Evolutionary conservation across 371 early-diverging fungal genomes (phyloP).

Genomic region (Amoeboaphelidium occidentale): DNA sequence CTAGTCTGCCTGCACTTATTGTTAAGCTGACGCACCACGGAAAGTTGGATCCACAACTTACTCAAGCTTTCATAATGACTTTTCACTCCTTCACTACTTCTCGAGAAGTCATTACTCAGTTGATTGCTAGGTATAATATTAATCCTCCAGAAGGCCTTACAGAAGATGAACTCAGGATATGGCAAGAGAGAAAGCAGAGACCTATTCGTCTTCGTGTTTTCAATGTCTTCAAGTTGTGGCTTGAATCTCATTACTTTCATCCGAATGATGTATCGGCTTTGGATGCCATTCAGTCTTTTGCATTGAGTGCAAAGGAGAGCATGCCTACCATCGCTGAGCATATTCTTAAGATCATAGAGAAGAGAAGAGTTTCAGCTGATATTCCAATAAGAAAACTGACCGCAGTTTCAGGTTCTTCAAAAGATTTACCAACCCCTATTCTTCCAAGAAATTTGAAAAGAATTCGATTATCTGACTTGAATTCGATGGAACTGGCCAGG

Average conservation of each 20-base stretch:
- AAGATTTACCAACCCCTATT: conserved; percentile 8
- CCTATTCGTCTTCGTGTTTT: conserved; percentile 64
- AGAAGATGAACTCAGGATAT: conserved; percentile 34
- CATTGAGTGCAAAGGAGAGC: conserved; percentile 38
- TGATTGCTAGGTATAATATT: conserved; percentile 44
- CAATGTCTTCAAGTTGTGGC: conserved; percentile 73
- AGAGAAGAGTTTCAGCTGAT: conserved; percentile 1
- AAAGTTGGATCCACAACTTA: conserved; percentile 40
- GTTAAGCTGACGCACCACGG: neutral
- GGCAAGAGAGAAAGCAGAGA: conserved; percentile 62
- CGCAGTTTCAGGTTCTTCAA: conserved; percentile 2
- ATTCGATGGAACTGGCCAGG: conserved; percentile 74
- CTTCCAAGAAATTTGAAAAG: conserved; percentile 6
- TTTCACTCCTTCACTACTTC: conserved; percentile 65
- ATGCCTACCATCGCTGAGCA: conserved; percentile 9
- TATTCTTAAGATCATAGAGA: neutral
- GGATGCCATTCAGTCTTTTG: conserved; percentile 45
- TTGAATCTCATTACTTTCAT: conserved; percentile 46
- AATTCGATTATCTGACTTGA: conserved; percentile 43
- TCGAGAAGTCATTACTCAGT: conserved; percentile 33
- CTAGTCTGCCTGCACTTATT: neutral
- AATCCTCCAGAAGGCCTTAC: conserved; percentile 37
- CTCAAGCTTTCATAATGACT: conserved; percentile 59
- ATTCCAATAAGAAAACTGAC: conserved; percentile 7
- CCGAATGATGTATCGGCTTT: conserved; percentile 23